A percentile compares a stretch with the other conserved stretches of the same genome.
Evolutionary conservation across 179 eudicot species (phyloP).

Genomic region (Gypsophila paniculata): DNA sequence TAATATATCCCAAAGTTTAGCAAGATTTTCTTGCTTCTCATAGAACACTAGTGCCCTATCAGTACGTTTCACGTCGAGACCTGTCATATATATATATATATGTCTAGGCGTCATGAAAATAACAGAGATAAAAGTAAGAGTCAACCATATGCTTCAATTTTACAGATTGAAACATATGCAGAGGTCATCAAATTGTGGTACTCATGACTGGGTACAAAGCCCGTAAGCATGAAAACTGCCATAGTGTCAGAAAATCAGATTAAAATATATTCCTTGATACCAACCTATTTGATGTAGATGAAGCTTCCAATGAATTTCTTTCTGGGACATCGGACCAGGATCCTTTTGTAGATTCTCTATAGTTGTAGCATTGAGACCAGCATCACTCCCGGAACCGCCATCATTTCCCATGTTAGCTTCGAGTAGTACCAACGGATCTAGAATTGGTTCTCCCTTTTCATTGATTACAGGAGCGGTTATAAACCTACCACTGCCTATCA

Average conservation of each 20-base stretch:
- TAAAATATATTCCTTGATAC: no score
- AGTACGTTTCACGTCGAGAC: constrained; percentile 92
- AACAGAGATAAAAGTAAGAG: no score
- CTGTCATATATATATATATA: no score
- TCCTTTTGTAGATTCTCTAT: constrained; percentile 32
- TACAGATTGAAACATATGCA: no score
- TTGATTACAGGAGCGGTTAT: constrained; percentile 86
- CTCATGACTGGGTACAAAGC: no score
- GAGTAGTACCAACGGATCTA: constrained; percentile 79
- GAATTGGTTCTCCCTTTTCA: constrained; percentile 68
- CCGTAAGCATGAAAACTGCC: no score
- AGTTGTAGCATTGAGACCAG: constrained; percentile 23
- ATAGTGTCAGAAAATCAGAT: no score
- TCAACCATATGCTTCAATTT: no score
- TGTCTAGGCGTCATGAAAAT: no score
- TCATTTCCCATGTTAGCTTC: constrained; percentile 48
- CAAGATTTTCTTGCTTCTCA: constrained; percentile 78
- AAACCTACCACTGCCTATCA: constrained; percentile 84
- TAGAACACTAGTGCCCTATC: constrained; percentile 85
- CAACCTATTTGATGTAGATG: constrained; percentile 97
- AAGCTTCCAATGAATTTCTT: constrained; percentile 89
- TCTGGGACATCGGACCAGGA: constrained; percentile 37
- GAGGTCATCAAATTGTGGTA: no score
- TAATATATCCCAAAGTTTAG: constrained; percentile 93
- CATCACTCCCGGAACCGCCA: constrained; percentile 22